phyloP scores from a whole-genome alignment of 768 basidiomycete species.

The Phaeolepiota aurea region DNA sequence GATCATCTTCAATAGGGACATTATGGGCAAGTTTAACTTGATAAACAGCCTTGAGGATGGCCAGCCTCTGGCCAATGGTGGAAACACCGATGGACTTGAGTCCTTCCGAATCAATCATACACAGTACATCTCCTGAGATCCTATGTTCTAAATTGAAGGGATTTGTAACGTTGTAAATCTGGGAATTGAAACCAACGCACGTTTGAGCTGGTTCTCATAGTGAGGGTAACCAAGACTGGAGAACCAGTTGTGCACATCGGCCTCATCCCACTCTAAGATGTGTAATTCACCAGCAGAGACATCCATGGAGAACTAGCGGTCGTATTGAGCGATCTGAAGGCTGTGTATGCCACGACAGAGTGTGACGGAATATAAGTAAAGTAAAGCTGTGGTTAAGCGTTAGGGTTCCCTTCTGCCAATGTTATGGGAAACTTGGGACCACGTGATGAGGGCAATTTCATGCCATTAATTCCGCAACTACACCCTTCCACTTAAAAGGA shows the following conservation, averaged over 20 bases:
- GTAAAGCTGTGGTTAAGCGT: not conserved
- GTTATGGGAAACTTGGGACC: too few relatives aligned
- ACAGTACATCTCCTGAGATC: constrained; percentile 86
- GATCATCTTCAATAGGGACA: constrained; percentile 73
- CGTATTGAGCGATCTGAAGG: not conserved
- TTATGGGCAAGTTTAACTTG: constrained; percentile 78
- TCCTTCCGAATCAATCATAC: constrained; percentile 73
- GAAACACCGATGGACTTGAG: constrained; percentile 82
- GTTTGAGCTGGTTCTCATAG: constrained; percentile 77
- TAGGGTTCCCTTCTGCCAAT: too few relatives aligned
- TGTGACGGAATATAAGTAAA: not conserved
- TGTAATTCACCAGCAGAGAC: constrained; percentile 24
- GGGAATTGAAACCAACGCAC: constrained; percentile 27
- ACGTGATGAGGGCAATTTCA: too few relatives aligned
- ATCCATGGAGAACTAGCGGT: constrained; percentile 19
- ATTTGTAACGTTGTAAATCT: constrained; percentile 7
- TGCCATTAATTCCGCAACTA: too few relatives aligned
- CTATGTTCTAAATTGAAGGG: constrained; percentile 58
- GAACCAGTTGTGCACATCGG: constrained; percentile 76
- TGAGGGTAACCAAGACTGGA: constrained; percentile 72
- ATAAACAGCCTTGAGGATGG: constrained; percentile 91
- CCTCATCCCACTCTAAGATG: constrained; percentile 64
- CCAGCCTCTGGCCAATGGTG: constrained; percentile 87
- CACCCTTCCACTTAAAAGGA: too few relatives aligned
- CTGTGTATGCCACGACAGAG: not conserved